Evolutionary conservation across 768 basidiomycete genomes (phyloP).

Genomic region (Leccinum boreale): DNA sequence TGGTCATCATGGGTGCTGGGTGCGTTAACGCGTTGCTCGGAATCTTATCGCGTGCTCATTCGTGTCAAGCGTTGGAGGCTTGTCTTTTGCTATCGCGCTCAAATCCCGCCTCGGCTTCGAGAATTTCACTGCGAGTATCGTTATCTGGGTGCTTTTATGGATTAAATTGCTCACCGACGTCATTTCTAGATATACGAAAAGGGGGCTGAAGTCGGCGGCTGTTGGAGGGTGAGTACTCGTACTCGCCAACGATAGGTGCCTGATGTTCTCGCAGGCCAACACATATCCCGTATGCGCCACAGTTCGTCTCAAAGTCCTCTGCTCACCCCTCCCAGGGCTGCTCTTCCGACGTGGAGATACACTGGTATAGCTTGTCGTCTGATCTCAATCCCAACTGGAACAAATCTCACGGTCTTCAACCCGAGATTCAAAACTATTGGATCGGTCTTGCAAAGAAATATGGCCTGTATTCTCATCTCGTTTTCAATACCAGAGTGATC

Average conservation of each 20-base stretch:
- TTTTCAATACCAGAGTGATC: slow-evolving; percentile 43
- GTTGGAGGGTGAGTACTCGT: slow-evolving; percentile 45
- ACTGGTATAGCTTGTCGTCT: slow-evolving; percentile 47
- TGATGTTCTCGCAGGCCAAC: slow-evolving; percentile 26
- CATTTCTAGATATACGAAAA: slow-evolving; percentile 42
- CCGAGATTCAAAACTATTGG: slow-evolving; percentile 45
- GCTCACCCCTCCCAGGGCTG: slow-evolving; percentile 34
- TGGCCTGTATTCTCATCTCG: slow-evolving; percentile 37
- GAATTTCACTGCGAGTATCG: slow-evolving; percentile 38
- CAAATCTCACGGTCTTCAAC: slow-evolving; percentile 38
- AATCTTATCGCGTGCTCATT: not conserved
- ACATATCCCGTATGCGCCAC: slow-evolving; percentile 22
- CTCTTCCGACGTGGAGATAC: slow-evolving; percentile 41
- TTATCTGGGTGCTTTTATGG: no score
- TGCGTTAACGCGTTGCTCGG: slow-evolving; percentile 3
- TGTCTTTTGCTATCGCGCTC: slow-evolving; percentile 42
- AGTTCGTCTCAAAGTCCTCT: not conserved
- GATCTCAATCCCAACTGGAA: slow-evolving; percentile 47
- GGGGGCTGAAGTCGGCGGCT: slow-evolving; percentile 43
- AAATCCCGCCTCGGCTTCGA: slow-evolving; percentile 35
- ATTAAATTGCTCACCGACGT: not conserved
- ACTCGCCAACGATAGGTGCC: not conserved
- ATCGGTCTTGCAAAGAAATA: slow-evolving; percentile 40
- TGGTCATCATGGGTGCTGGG: slow-evolving; percentile 24
- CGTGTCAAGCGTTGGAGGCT: slow-evolving; percentile 36